Base-by-base conservation (phyloP, 495 filamentous ascomycete species). In the Staphylotrichum tortipilum region DNA sequence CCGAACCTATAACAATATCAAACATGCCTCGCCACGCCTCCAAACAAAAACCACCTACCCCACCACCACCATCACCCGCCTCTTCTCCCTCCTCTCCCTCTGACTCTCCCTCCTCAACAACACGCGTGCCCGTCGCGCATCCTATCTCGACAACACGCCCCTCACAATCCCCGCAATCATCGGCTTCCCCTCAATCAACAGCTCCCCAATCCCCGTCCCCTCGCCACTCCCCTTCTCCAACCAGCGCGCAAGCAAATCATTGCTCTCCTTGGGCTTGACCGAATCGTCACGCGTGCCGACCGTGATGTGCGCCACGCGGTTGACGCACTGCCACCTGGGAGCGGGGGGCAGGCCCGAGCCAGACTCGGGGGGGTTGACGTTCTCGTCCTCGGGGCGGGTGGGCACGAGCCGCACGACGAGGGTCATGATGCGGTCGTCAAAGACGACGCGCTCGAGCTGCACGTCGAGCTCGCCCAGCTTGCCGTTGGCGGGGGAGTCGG, bases 201-300 rank as follows among this genome's bases (percentile, higher is more conserved):
- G 29, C 42, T 80, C 76, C 12, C 60, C 56, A 48, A 80, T 74
- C 10, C 69, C 67, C 15, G 66, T 72, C 15, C 60, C 64, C 9
- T 58, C 66, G 3, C 72, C 69, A 39, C 67, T 71, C 15, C 76
- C 77, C 12, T 62, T 39, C 50, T 75, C 63, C 33, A 78, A 52
- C 89, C 88, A 96, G 36, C 73, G 66, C 51, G 70, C 65, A 44
- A 98, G 66, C 60, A 98, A 60, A 50, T 87, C 83, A 58, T 97
- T 97, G 58, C 89, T 90, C 71, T 98, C 90, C 70, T 84, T 87
- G 2, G 92, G 92, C 68, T 95, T 95, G 54, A 98, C 79, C 7
- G 69, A 57, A 47, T 71, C 67, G 47, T 76, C 68, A 19, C 78
- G 78, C 1, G 92, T 98, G 3, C 92, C 92, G 15, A 96, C 75